These are phyloP conservation scores for Geranium rotundifolium DNA, from an alignment of 345 rosid species.

Conservation along the genomic window DNA sequence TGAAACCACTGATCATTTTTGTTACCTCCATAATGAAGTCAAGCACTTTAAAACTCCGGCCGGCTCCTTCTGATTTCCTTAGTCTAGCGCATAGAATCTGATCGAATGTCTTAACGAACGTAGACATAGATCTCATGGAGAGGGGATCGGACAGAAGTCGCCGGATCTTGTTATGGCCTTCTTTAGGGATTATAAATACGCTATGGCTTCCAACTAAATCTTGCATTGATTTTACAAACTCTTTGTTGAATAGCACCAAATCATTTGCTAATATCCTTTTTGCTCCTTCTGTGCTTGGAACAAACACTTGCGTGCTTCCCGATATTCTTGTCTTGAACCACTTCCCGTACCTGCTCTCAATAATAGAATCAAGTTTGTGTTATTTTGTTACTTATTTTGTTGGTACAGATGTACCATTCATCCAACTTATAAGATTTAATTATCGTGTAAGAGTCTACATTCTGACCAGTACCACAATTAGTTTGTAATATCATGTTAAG, in stretches of 20 bases:
- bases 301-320: constrained; percentile 41
- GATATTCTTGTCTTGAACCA: constrained; percentile 51
- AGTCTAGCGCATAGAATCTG: constrained; percentile 24
- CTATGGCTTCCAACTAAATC: constrained; percentile 39
- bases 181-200: constrained; percentile 30
- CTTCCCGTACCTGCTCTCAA: constrained; percentile 31
- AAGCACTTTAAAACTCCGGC: constrained; percentile 30
- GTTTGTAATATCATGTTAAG: no score
- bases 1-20: no score
- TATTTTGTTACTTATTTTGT: no score
- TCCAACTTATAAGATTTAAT: no score
- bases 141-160: constrained; percentile 43
- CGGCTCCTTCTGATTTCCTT: constrained; percentile 17
- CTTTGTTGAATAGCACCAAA: constrained; percentile 39
- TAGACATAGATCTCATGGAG: constrained; percentile 37
- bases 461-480: no score
- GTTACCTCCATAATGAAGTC: constrained; percentile 44
- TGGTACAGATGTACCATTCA: no score
- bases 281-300: constrained; percentile 35
- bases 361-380: no score
- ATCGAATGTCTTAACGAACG: constrained; percentile 26
- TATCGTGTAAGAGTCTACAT: no score
- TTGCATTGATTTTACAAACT: constrained; percentile 43
- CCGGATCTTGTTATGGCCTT: constrained; percentile 40
- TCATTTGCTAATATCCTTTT: constrained; percentile 32